A percentile compares a stretch with the other conserved stretches of the same genome.
Conservation (phyloP, 108 stramenopile genomes). For the Pseudonitzschia pungens region DNA sequence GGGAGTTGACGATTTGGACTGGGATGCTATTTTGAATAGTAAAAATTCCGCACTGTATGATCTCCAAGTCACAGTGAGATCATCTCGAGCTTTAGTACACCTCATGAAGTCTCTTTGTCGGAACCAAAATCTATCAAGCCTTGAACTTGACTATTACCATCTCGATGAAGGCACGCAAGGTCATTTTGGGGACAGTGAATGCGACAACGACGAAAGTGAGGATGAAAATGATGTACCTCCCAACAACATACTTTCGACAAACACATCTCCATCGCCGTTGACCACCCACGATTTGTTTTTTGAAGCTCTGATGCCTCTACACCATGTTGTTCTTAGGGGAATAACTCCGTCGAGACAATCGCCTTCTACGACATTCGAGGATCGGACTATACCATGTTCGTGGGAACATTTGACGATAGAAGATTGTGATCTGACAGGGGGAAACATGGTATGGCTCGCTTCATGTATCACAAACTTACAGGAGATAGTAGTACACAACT, state of each 20-base stretch:
- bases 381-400: conserved; percentile 3
- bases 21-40: conserved; percentile 7
- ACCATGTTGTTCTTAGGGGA: conserved; percentile 11
- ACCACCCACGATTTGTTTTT: neutral
- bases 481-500: neutral
- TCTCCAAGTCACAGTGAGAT: neutral
- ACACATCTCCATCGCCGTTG: neutral
- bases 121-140: neutral
- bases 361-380: neutral
- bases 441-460: neutral
- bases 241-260: neutral
- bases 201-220: neutral
- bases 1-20: neutral
- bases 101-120: neutral
- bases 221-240: neutral
- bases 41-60: neutral
- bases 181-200: neutral
- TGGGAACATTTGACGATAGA: conserved; percentile 19
- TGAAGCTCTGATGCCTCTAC: conserved; percentile 4
- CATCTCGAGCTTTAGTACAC: neutral
- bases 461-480: neutral
- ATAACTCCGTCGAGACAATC: neutral
- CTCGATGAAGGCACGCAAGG: neutral
- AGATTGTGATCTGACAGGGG: conserved; percentile 5
- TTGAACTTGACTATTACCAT: conserved; percentile 12